These are phyloP conservation scores for Sporopachydermia lactativora DNA, from an alignment of 805 yeast genomes.

Conservation along the genomic window DNA sequence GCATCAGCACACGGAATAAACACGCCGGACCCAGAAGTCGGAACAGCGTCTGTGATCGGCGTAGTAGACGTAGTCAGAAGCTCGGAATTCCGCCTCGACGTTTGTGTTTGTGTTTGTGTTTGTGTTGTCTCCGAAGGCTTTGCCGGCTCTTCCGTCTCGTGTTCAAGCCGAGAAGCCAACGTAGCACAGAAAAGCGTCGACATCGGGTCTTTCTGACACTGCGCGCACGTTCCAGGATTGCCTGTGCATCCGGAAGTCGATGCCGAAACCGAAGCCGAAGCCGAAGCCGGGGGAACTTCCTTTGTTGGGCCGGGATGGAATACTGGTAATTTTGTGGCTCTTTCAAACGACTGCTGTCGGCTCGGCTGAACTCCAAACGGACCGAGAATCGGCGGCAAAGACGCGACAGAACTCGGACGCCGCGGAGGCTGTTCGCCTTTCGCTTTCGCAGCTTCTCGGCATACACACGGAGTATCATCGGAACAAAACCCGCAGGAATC, in stretches of 20 bases:
- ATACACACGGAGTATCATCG: conserved; percentile 83
- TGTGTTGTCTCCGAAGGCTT: conserved; percentile 10
- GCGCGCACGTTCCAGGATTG: conserved; percentile 75
- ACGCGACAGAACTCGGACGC: conserved; percentile 8
- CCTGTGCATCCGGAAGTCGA: conserved; percentile 52
- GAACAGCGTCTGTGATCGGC: conserved; percentile 5
- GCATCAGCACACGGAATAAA: conserved; percentile 88
- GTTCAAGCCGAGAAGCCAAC: conserved; percentile 34
- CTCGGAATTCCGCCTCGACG: neutral
- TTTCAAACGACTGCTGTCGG: conserved; percentile 9
- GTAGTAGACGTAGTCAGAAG: conserved; percentile 6
- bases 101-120: neutral
- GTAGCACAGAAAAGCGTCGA: conserved; percentile 81
- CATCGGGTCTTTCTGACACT: conserved; percentile 80
- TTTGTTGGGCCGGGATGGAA: conserved; percentile 52
- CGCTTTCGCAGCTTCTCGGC: conserved; percentile 53
- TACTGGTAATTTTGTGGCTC: conserved; percentile 33
- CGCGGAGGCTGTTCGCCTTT: conserved; percentile 8
- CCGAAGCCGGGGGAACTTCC: conserved; percentile 23
- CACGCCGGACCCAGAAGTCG: conserved; percentile 22
- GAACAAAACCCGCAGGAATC: conserved; percentile 92
- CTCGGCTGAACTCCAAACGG: neutral
- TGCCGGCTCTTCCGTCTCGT: conserved; percentile 18
- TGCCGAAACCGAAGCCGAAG: neutral
- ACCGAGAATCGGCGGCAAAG: conserved; percentile 28